A percentile compares a stretch with the other conserved stretches of the same genome.
These are phyloP conservation scores for Termitomyces eurrhizus DNA, from an alignment of 768 basidiomycete species.

Conservation along the genomic window DNA sequence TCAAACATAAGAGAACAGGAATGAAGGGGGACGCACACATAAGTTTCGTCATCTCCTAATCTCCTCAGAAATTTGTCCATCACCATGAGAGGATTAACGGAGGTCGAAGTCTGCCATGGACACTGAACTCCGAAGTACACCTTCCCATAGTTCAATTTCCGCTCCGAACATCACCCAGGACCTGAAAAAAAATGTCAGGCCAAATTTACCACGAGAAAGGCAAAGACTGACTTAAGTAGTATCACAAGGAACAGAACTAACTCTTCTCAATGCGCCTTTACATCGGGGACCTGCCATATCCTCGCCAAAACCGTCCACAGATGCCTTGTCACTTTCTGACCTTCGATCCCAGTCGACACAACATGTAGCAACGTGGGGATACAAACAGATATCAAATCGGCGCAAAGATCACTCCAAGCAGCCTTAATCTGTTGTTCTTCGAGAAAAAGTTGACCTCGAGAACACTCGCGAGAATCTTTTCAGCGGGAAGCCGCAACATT, in stretches of 20 bases:
- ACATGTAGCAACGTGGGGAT: conserved; percentile 13
- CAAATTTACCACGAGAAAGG: not conserved
- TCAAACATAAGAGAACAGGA: not conserved
- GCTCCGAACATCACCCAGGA: conserved; percentile 38
- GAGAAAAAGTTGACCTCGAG: no score
- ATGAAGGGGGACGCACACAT: conserved; percentile 7
- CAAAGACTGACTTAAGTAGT: conserved; percentile 40
- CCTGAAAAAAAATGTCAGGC: conserved; percentile 26
- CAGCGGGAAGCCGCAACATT: no score
- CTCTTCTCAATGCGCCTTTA: conserved; percentile 33
- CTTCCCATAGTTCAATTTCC: conserved; percentile 42
- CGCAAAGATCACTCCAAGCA: no score
- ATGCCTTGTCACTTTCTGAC: conserved; percentile 33
- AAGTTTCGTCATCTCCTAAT: conserved; percentile 18
- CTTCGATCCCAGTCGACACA: conserved; percentile 26
- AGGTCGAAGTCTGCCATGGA: conserved; percentile 16
- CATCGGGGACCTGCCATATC: conserved; percentile 23
- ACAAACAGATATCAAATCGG: no score
- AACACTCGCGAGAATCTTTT: no score
- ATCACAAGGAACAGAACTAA: conserved; percentile 41
- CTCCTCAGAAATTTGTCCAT: conserved; percentile 25
- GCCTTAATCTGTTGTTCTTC: no score
- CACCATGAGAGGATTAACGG: conserved; percentile 19
- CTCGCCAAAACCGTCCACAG: conserved; percentile 47
- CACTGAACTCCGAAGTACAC: conserved; percentile 29